Percentiles rank a stretch among this genome's conserved stretches.
phyloP scores from a whole-genome alignment of 768 basidiomycete genomes.

The Boletellus ananiceps region DNA sequence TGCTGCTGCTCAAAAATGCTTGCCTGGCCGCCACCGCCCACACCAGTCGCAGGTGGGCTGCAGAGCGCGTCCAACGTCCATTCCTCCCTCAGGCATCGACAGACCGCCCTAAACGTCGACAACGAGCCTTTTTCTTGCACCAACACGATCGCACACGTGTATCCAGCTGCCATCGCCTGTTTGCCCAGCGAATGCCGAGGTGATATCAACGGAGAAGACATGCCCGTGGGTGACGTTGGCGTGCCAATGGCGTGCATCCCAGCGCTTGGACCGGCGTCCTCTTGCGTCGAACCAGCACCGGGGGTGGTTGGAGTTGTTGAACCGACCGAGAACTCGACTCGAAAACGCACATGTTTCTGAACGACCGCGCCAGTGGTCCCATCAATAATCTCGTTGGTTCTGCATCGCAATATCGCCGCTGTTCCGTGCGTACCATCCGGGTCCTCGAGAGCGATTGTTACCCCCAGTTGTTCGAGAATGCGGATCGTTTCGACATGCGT shows the following conservation, averaged over 20 bases:
- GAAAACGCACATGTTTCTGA: slow-evolving; percentile 77
- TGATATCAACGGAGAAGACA: slow-evolving; percentile 23
- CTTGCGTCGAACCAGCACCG: too few relatives aligned
- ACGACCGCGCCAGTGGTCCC: slow-evolving; percentile 35
- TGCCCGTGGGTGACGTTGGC: slow-evolving; percentile 19
- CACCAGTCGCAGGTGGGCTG: slow-evolving; percentile 19
- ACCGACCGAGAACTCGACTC: slow-evolving; percentile 63
- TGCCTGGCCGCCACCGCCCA: slow-evolving; percentile 33
- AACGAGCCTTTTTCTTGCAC: slow-evolving; percentile 89
- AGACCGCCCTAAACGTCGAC: slow-evolving; percentile 77
- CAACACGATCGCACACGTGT: slow-evolving; percentile 65
- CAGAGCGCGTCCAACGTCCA: slow-evolving; percentile 48
- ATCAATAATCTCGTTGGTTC: slow-evolving; percentile 46
- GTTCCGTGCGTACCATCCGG: slow-evolving; percentile 27
- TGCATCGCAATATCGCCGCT: slow-evolving; percentile 44
- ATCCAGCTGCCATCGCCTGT: slow-evolving; percentile 27
- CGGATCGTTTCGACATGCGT: slow-evolving; percentile 64
- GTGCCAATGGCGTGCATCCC: slow-evolving; percentile 1
- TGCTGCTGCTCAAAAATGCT: slow-evolving; percentile 39
- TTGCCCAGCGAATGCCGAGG: slow-evolving; percentile 27
- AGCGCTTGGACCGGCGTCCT: too few relatives aligned
- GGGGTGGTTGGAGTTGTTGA: slow-evolving; percentile 8
- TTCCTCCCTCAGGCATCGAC: slow-evolving; percentile 64
- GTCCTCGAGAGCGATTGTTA: slow-evolving; percentile 58
- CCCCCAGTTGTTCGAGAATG: slow-evolving; percentile 62